phyloP scores from a whole-genome alignment of 495 filamentous ascomycete genomes.

The Annulohypoxylon bovei region DNA sequence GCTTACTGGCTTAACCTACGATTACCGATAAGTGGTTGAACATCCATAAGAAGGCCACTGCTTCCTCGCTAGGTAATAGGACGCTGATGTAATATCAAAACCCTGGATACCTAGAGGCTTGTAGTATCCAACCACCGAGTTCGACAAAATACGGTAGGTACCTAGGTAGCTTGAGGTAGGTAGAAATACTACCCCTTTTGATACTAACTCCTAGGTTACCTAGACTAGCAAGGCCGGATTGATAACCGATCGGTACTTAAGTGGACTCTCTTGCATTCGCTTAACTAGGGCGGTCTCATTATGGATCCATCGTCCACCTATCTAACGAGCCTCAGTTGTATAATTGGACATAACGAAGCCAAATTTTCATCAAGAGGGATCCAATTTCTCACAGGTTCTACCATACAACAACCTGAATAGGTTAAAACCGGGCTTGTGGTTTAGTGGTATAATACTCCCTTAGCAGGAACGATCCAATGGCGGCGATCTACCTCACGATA shows the following conservation, averaged over 20 bases:
- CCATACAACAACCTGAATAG: not conserved
- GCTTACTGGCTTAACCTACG: no score
- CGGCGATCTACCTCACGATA: not conserved
- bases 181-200: no score
- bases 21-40: no score
- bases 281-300: conserved; percentile 19
- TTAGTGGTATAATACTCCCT: conserved; percentile 41
- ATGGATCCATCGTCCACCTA: conserved; percentile 11
- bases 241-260: not conserved
- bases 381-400: not conserved
- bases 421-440: conserved; percentile 28
- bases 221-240: not conserved
- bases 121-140: no score
- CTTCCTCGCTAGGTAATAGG: no score
- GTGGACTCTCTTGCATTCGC: conserved; percentile 5
- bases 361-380: conserved; percentile 15
- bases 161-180: no score
- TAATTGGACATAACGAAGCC: not conserved
- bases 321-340: not conserved
- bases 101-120: no score
- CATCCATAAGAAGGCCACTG: no score
- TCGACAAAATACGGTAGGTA: no score
- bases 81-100: no score
- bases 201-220: no score
- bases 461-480: conserved; percentile 9